Evolutionary conservation across 108 stramenopile species (phyloP), one percentile per base, ranked within the genome.

Genomic region (Cylindrotheca fusiformis): DNA sequence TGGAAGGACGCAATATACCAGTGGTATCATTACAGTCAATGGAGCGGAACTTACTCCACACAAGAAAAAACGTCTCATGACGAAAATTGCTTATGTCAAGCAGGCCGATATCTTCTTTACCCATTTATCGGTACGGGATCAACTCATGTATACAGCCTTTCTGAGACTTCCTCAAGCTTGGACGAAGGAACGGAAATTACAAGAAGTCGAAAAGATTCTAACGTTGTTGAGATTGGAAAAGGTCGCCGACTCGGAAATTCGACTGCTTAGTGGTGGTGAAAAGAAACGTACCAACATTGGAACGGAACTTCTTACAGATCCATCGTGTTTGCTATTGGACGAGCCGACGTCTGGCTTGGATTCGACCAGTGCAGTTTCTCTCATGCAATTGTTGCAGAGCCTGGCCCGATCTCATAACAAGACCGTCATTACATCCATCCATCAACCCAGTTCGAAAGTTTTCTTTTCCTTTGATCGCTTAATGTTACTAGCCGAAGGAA

Each of bases 331-430:
- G 3, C 24, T 95, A 20, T 57, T 95, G 31, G 93, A 95, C 67
- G 93, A 95, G 58, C 90, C 93, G 0, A 91, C 93, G 1, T 75
- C 71, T 48, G 91, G 91, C n/a, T 58, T 91, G 2, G 93, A 95
- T 48, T 75, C 78, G 4, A 85, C 84, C 3, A 66, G 60, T 31
- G 88, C 88, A 10, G 80, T 91, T 1, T 75, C 75, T 8, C 57
- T 95, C 32, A 60, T 87, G 45, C 60, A 78, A 27, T 67, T 81
- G 23, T 58, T 88, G 24, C 67, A 80, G 19, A 20, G 48, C 2
- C 49, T 87, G 14, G 84, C 86, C 10, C 47, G 66, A 41, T 32
- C 52, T 4, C 67, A 76, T 20, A 56, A 77, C 3, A 83, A 80
- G 65, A 86, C 87, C 3, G 75, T 93, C 26, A 77, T 90, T 29